These are phyloP conservation scores for Leptodermis oblonga DNA, from an alignment of 257 asterid species.

Conservation along the genomic window DNA sequence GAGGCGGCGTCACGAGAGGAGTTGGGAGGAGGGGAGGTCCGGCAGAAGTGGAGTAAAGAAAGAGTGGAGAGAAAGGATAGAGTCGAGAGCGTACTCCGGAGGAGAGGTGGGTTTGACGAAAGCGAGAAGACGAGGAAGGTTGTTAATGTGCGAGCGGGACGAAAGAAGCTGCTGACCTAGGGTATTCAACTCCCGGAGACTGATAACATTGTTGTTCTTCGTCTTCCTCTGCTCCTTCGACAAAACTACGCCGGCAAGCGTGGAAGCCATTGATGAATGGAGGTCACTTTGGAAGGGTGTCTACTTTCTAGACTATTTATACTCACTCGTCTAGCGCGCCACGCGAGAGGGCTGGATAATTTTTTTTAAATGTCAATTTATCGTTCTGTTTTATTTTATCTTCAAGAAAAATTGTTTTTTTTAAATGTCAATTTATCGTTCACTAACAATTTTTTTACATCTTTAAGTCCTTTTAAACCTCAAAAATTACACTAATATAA, in stretches of 20 bases:
- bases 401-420: no score
- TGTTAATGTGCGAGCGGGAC: slow-evolving; percentile 66
- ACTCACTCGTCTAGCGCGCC: no score
- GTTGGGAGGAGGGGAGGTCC: background rate
- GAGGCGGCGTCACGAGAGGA: slow-evolving; percentile 26
- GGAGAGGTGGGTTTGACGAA: slow-evolving; percentile 47
- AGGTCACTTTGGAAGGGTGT: background rate
- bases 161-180: slow-evolving; percentile 68
- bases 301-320: no score
- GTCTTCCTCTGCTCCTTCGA: slow-evolving; percentile 27
- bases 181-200: slow-evolving; percentile 41
- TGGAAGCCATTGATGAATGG: background rate
- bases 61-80: slow-evolving; percentile 75
- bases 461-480: no score
- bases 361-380: no score
- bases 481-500: no score
- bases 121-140: slow-evolving; percentile 61
- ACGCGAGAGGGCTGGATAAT: no score
- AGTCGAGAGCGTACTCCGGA: slow-evolving; percentile 57
- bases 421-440: no score
- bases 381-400: no score
- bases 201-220: slow-evolving; percentile 23
- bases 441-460: no score
- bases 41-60: slow-evolving; percentile 79
- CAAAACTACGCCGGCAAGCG: background rate